Conservation (phyloP, 495 filamentous ascomycete genomes). For the Amniculicola lignicola region DNA sequence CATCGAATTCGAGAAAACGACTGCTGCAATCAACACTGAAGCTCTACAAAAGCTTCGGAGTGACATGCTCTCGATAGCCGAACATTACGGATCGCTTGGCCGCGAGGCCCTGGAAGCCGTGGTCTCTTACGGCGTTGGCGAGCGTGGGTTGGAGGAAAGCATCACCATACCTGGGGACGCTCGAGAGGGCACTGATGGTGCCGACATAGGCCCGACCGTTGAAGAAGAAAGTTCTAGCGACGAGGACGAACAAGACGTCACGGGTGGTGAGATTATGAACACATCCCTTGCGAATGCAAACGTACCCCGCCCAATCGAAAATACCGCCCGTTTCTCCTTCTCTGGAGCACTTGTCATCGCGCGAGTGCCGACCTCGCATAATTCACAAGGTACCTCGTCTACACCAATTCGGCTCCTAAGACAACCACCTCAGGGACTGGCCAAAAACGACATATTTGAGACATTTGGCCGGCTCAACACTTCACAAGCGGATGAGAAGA, state of each 20-base stretch:
- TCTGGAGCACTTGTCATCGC: conserved; percentile 82
- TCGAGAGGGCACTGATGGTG: conserved; percentile 45
- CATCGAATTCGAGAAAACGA: conserved; percentile 73
- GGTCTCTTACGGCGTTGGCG: conserved; percentile 79
- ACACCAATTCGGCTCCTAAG: conserved; percentile 61
- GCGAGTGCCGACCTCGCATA: conserved; percentile 69
- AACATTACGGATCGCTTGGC: conserved; percentile 62
- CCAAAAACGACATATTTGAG: conserved; percentile 69
- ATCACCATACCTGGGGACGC: conserved; percentile 56
- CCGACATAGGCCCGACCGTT: conserved; percentile 57
- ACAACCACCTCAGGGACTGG: conserved; percentile 57
- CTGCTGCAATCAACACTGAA: conserved; percentile 65
- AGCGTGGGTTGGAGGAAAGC: conserved; percentile 72
- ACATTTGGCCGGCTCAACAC: conserved; percentile 77
- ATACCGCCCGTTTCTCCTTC: conserved; percentile 72
- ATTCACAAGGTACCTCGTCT: background rate
- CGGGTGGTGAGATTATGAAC: conserved; percentile 49
- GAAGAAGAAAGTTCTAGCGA: conserved; percentile 75
- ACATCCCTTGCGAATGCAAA: conserved; percentile 68
- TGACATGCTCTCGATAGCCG: conserved; percentile 68
- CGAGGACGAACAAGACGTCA: conserved; percentile 62
- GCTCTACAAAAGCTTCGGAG: conserved; percentile 58
- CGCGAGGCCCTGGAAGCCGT: conserved; percentile 79
- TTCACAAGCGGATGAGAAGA: conserved; percentile 41
- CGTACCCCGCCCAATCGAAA: conserved; percentile 70